Conservation (phyloP, 2,329 filamentous ascomycete genomes). For the Fusarium denticulatum region DNA sequence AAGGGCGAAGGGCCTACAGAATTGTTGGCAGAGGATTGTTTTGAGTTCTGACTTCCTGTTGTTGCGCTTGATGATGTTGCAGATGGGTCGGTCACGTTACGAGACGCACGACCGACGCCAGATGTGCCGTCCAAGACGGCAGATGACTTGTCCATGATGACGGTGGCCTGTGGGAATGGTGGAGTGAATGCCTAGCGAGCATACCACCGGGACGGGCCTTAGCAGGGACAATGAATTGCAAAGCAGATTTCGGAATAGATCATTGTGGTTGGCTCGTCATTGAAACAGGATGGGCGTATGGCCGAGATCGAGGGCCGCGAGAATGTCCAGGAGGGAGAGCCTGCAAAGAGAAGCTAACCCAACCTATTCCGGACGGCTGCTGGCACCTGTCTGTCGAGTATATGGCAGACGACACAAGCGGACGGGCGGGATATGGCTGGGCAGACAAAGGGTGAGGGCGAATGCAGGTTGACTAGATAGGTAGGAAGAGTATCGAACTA, state of each 20-base stretch:
- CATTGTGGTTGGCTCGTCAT: slow-evolving; percentile 52
- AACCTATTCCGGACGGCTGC: slow-evolving; percentile 45
- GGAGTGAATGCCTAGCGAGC: slow-evolving; percentile 45
- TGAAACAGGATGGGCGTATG: slow-evolving; percentile 38
- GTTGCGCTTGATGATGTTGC: slow-evolving; percentile 37
- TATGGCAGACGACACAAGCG: slow-evolving; percentile 38
- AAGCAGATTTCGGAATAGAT: slow-evolving; percentile 43
- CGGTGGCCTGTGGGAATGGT: slow-evolving; percentile 39
- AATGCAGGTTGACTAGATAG: slow-evolving; percentile 7
- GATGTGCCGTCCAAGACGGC: slow-evolving; percentile 41
- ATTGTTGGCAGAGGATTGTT: slow-evolving; percentile 50
- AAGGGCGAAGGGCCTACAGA: slow-evolving; percentile 51
- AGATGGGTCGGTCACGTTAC: slow-evolving; percentile 36
- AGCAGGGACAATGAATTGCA: slow-evolving; percentile 44
- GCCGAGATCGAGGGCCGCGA: slow-evolving; percentile 32
- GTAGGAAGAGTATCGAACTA: slow-evolving; percentile 2
- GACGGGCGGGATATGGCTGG: slow-evolving; percentile 40
- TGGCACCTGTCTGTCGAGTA: slow-evolving; percentile 36
- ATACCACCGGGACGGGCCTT: slow-evolving; percentile 48
- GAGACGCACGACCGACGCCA: slow-evolving; percentile 32
- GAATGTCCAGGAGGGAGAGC: slow-evolving; percentile 24
- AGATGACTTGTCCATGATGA: slow-evolving; percentile 51
- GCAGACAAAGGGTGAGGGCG: slow-evolving; percentile 23
- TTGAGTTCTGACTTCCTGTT: slow-evolving; percentile 47
- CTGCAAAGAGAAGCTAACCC: slow-evolving; percentile 38